Evolutionary conservation across 805 yeast genomes (phyloP).

Genomic region (Lipomyces kockii): DNA sequence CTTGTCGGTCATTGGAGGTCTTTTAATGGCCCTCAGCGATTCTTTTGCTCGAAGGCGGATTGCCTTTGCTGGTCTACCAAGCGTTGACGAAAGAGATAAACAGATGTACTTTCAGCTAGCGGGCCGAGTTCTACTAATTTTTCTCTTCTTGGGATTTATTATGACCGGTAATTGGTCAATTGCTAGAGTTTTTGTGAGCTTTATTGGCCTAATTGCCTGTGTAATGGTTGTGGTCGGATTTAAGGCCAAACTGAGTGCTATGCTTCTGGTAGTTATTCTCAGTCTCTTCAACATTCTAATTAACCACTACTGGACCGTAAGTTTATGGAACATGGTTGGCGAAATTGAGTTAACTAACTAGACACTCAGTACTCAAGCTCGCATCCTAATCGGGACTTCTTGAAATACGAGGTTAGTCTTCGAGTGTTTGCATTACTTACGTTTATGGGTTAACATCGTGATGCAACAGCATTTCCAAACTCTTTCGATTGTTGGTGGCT

Average conservation of each 20-base stretch:
- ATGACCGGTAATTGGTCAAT: conserved; percentile 75
- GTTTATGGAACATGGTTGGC: neutral
- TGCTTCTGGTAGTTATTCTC: conserved; percentile 65
- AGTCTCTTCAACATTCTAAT: conserved; percentile 74
- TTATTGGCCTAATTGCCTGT: conserved; percentile 72
- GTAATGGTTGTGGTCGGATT: conserved; percentile 85
- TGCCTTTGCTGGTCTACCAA: conserved; percentile 34
- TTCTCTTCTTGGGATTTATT: conserved; percentile 83
- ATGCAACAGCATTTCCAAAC: conserved; percentile 75
- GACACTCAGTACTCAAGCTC: conserved; percentile 53
- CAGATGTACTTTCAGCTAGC: conserved; percentile 83
- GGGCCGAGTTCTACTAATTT: conserved; percentile 83
- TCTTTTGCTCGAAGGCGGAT: conserved; percentile 73
- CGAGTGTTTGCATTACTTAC: neutral
- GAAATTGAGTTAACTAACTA: neutral
- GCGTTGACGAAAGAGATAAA: conserved; percentile 55
- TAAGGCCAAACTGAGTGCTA: conserved; percentile 88
- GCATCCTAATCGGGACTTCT: conserved; percentile 81
- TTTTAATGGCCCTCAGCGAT: conserved; percentile 84
- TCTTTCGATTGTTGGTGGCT: conserved; percentile 91
- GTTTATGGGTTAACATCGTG: neutral
- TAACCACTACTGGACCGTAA: conserved; percentile 82
- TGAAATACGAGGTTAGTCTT: conserved; percentile 69
- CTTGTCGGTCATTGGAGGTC: conserved; percentile 88
- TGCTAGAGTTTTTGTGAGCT: conserved; percentile 63